Evolutionary conservation across 1,284 basidiomycete species (phyloP), one percentile per base, ranked within the genome.

Genomic region (Ganoderma boninense): DNA sequence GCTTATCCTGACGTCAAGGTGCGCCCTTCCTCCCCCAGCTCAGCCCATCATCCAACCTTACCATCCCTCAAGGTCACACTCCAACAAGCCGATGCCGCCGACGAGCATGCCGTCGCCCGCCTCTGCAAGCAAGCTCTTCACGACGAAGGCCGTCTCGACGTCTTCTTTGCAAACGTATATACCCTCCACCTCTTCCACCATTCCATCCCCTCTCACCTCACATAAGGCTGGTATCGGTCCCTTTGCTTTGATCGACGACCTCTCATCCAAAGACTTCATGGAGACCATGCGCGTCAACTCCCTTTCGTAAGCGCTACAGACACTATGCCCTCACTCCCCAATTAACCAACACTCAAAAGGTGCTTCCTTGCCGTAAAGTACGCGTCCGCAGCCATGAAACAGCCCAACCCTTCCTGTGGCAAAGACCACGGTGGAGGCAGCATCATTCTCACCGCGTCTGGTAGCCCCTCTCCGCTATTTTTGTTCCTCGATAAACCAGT

Each of bases 161-260:
- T 97, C 74, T 98, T 97, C 86, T 98, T 96, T 79, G 97, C 97
- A 49, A 98, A 98, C 78, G 96, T 95, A 76, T 75, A 88, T 75
- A 29, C 75, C 42, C 44, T 63, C 44, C 2, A 57, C 66, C 69
- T 62, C n/a, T 43, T 29, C 61, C 67, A 62, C 46, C 46, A 49
- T 40, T 42, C 40, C 43, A 59, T 18, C 16, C 16, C 11, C 40
- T 11, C 32, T 38, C 46, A 42, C 52, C 18, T 46, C 35, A 16
- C 18, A 14, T 42, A 74, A 94, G 93, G 92, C 93, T 70, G 92
- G 92, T 11, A 79, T 92, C 62, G 87, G 86, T 4, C 85, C 85
- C 1, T 78, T 66, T 20, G 76, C 83, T n/a, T 78, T 80, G 5
- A 76, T 97, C 52, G 79, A 84, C 11, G 84, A 90, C n/a, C 90